Conservation (phyloP, 2,329 filamentous ascomycete genomes). For the Sporothrix luriei region DNA sequence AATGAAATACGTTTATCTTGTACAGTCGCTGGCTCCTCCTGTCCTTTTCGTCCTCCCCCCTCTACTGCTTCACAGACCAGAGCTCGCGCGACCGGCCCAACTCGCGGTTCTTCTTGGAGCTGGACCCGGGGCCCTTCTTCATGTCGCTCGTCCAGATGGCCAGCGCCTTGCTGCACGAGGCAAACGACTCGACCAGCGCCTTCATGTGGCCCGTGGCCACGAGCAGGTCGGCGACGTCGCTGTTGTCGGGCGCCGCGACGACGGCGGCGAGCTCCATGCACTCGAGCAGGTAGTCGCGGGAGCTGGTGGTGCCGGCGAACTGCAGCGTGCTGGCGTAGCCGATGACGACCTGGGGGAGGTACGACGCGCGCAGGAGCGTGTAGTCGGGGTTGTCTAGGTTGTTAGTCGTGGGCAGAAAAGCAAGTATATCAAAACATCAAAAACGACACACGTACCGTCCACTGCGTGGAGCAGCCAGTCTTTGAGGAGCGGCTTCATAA, state of each 20-base stretch:
- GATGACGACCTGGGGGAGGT: slow-evolving; percentile 82
- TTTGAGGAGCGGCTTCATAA: slow-evolving; percentile 63
- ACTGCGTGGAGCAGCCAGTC: slow-evolving; percentile 63
- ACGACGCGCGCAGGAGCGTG: slow-evolving; percentile 68
- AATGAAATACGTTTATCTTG: slow-evolving; percentile 3
- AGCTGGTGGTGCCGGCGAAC: slow-evolving; percentile 72
- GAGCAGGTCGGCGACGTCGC: slow-evolving; percentile 67
- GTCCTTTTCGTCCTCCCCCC: background rate
- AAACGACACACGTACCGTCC: slow-evolving; percentile 50
- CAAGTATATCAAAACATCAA: background rate
- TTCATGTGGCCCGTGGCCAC: slow-evolving; percentile 67
- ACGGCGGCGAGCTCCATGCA: slow-evolving; percentile 82
- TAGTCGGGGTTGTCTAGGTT: slow-evolving; percentile 61
- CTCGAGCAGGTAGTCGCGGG: slow-evolving; percentile 75
- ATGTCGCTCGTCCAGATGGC: slow-evolving; percentile 56
- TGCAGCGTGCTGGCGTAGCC: slow-evolving; percentile 82
- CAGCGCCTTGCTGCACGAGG: slow-evolving; percentile 73
- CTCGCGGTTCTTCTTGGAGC: slow-evolving; percentile 63
- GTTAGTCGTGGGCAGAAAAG: background rate
- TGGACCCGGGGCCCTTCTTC: slow-evolving; percentile 53
- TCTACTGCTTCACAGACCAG: slow-evolving; percentile 58
- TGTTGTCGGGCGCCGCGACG: slow-evolving; percentile 70
- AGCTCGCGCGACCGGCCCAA: slow-evolving; percentile 65
- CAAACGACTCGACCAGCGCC: slow-evolving; percentile 75
- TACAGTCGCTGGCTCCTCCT: background rate